Conservation (phyloP, 805 yeast species). For the Candida odintsovae region DNA sequence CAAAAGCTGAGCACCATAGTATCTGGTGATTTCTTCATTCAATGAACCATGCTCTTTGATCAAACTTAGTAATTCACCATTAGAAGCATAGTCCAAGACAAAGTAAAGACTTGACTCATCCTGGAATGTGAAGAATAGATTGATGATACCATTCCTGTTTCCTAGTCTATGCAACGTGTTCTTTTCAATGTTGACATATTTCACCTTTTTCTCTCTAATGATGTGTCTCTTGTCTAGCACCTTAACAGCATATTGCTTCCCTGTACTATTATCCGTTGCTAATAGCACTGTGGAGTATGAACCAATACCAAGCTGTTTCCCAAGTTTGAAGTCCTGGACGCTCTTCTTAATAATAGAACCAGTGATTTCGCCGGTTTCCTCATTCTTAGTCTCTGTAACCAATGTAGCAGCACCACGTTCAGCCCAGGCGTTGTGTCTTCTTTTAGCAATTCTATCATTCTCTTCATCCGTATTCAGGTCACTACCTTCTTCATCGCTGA, state of each 20-base stretch:
- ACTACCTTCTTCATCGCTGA: conserved; percentile 1
- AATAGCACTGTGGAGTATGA: conserved; percentile 89
- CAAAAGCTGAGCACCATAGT: conserved; percentile 67
- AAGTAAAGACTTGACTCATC: conserved; percentile 69
- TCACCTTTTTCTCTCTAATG: conserved; percentile 76
- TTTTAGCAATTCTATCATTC: neutral
- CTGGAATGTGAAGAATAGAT: conserved; percentile 72
- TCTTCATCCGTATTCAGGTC: neutral
- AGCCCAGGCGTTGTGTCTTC: conserved; percentile 32
- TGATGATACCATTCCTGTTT: conserved; percentile 54
- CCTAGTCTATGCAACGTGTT: conserved; percentile 70
- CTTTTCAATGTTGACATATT: conserved; percentile 79
- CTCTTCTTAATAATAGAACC: conserved; percentile 47
- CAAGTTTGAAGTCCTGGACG: conserved; percentile 85
- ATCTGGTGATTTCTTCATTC: conserved; percentile 60
- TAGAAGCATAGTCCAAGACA: conserved; percentile 72
- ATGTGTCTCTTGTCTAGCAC: conserved; percentile 72
- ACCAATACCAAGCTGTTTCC: conserved; percentile 89
- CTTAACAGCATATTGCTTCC: conserved; percentile 74
- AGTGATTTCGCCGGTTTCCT: conserved; percentile 41
- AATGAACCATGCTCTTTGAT: conserved; percentile 67
- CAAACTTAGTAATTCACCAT: conserved; percentile 67
- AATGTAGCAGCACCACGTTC: conserved; percentile 56
- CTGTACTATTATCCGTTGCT: conserved; percentile 75
- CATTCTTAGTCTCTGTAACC: conserved; percentile 38